A percentile compares a stretch with the other conserved stretches of the same genome.
Conservation (phyloP, 2,329 filamentous ascomycete species). For the Phaeosphaeriaceae sp. region DNA sequence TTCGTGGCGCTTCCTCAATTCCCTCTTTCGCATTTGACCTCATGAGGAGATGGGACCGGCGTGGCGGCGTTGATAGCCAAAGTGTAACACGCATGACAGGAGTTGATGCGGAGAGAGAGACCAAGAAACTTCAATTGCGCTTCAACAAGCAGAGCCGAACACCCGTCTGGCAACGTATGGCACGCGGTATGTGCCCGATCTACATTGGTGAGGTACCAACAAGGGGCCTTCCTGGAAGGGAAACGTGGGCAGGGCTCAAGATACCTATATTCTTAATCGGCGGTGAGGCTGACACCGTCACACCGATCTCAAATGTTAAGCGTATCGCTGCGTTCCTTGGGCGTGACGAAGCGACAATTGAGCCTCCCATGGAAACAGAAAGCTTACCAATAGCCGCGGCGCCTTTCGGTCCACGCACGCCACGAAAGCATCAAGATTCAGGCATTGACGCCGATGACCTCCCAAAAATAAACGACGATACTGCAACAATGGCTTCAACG, state of each 20-base stretch:
- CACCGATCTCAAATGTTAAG: conserved; percentile 71
- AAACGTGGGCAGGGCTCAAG: conserved; percentile 74
- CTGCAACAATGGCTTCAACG: conserved; percentile 18
- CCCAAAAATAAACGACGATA: conserved; percentile 27
- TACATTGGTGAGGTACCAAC: conserved; percentile 60
- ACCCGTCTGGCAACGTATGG: conserved; percentile 82
- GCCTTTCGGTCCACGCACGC: conserved; percentile 50
- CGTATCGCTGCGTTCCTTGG: conserved; percentile 64
- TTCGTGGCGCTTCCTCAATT: conserved; percentile 68
- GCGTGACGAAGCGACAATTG: conserved; percentile 43
- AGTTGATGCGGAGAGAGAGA: conserved; percentile 66
- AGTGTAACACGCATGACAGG: conserved; percentile 83
- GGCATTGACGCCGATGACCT: conserved; percentile 41
- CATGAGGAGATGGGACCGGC: conserved; percentile 77
- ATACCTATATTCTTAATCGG: conserved; percentile 80
- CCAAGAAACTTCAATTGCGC: conserved; percentile 70
- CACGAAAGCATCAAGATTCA: conserved; percentile 43
- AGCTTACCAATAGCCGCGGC: conserved; percentile 58
- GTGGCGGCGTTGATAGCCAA: conserved; percentile 76
- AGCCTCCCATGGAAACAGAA: conserved; percentile 41
- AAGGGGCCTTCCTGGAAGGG: conserved; percentile 71
- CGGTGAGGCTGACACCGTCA: conserved; percentile 77
- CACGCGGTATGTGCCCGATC: conserved; percentile 70
- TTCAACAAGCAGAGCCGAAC: conserved; percentile 87
- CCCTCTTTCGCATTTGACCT: conserved; percentile 77